Base-by-base conservation (phyloP, 2,329 filamentous ascomycete genomes). In the Penicillium olsonii region DNA sequence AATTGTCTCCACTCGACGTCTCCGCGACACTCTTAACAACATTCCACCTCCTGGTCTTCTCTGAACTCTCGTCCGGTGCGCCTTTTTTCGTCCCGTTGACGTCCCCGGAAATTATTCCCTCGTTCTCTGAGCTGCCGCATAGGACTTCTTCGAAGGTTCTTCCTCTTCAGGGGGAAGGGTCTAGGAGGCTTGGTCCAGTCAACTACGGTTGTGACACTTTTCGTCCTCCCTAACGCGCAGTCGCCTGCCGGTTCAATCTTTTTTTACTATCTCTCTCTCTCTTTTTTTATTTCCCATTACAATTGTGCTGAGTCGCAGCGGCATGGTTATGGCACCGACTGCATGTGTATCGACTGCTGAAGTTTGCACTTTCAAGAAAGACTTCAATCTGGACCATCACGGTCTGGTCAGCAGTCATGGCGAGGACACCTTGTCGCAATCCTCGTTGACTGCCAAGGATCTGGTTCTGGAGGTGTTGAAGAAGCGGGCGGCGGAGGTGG, bases 131-230 rank as follows among this genome's bases (percentile, higher is more conserved):
- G 90, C 92, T 97, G 94, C 94, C 94, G 94, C 92, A 99, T 99
- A 97, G 90, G 89, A 95, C 88, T 86, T 84, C 84, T 87, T 87
- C 84, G 84, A 83, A 86, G 88, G 88, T 92, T 95, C 92, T 97
- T 97, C 92, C 92, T 96, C 92, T 94, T 80, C 80, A 79, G 76
- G 92, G 92, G 94, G 94, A 92, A 95, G 94, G 94, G 90, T 96
- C 91, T 88, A 90, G 88, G 87, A 92, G 90, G 87, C 90, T 89
- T 90, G 88, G 90, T 87, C 89, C 88, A 84, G 85, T 87, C 83
- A 87, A 81, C 82, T 82, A 88, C 83, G 90, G 87, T 86, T 87
- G 90, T 83, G 88, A 90, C 81, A 88, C 87, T 78, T 95, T 92
- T 80, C 87, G 90, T 84, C 94, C 94, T 76, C 94, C 94, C 74